Evolutionary conservation across 768 basidiomycete species (phyloP), one percentile per base, ranked within the genome.

Genomic region (Stropharia rugosoannulata): DNA sequence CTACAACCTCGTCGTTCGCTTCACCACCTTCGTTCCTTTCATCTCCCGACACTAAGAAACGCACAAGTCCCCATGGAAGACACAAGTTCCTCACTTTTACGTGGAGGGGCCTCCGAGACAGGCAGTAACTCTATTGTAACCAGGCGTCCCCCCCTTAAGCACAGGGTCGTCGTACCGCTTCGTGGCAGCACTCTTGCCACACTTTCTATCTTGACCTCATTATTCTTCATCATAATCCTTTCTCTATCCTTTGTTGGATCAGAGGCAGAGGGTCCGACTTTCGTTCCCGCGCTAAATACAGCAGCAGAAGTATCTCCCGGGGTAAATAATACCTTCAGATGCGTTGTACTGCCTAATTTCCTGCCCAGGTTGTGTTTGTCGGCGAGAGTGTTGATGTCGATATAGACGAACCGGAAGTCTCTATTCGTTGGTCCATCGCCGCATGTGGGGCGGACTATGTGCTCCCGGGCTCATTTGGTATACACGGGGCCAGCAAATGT

Each of bases 351-450:
- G 4, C 25, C 60, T 18, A 62, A 46, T 61, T 16, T 16, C 57
- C 19, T 43, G 63, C 49, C 15, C 55, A 85, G 83, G 69, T 85
- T 44, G 77, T 84, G 2, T 70, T 85, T 38, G 62, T 83, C 2
- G 83, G 82, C 5, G 82, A 84, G 58, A 78, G 75, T 50, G 79
- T 84, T 5, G 82, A 84, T 58, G 75, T 84, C 10, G 83, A 85
- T 59, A 67, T 84, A 9, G 82, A 83, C 55, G 82, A 85, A 59
- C 82, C 82, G 1, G 74, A 81, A 0, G 61, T 85, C 27, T 78
- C 78, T 8, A 73, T 85, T 40, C 78, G 81, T 6, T 85, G 82
- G 82, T 78, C 80, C 32, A 74, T 85, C 35, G 58, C 80, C 16
- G 81, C 75, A 1, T 85, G 83, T 62, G 83, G 83, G 15, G 59